phyloP scores from a whole-genome alignment of 306 rosid genomes.

The Geum urbanum region DNA sequence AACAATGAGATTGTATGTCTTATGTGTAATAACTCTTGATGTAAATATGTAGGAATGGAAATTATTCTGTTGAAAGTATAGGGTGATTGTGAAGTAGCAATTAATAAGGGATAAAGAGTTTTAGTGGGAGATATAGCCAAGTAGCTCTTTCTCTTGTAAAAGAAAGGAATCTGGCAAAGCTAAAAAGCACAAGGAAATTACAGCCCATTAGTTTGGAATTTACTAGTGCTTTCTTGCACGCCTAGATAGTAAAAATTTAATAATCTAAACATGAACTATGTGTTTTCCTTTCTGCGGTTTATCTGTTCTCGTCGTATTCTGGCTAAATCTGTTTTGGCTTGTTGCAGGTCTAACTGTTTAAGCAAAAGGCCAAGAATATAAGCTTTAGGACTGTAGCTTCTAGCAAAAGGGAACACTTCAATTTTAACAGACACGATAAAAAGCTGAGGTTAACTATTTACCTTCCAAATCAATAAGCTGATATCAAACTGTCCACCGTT shows the following conservation, averaged over 20 bases:
- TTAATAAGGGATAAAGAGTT: slow-evolving; percentile 21
- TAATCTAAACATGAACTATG: background rate
- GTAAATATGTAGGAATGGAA: too few relatives aligned
- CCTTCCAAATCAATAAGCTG: slow-evolving; percentile 92
- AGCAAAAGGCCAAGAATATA: background rate
- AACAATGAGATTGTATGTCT: background rate
- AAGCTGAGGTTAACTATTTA: slow-evolving; percentile 17
- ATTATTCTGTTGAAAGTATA: background rate
- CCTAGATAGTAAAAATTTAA: background rate
- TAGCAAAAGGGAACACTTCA: background rate
- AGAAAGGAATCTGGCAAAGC: slow-evolving; percentile 64
- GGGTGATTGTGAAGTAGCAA: background rate
- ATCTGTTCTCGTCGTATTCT: background rate
- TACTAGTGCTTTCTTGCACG: slow-evolving; percentile 16
- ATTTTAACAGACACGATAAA: background rate
- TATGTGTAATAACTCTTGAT: too few relatives aligned
- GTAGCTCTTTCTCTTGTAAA: slow-evolving; percentile 44
- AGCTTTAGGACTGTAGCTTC: background rate
- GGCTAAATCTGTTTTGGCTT: background rate
- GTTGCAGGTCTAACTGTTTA: background rate
- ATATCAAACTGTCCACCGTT: slow-evolving; percentile 82
- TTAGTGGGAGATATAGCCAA: slow-evolving; percentile 7
- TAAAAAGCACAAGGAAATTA: slow-evolving; percentile 36
- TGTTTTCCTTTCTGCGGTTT: slow-evolving; percentile 5
- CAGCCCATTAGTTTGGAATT: slow-evolving; percentile 35